Evolutionary conservation across 2,329 filamentous ascomycete species (phyloP).

Genomic region (Cryphonectria naterciae): DNA sequence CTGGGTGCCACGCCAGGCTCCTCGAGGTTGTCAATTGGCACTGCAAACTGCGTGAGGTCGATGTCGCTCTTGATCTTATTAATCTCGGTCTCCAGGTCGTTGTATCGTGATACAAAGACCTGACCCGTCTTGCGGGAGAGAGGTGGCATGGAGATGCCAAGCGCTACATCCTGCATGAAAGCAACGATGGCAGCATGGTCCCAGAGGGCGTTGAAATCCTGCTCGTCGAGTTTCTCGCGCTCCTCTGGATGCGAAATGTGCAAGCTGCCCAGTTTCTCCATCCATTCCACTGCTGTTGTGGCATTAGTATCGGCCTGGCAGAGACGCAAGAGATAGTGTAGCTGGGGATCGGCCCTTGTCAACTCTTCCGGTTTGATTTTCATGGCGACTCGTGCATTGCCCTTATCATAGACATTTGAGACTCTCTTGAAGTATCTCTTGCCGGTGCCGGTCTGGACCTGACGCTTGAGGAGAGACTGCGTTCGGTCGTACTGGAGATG

Average conservation of each 20-base stretch:
- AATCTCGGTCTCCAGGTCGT: constrained; percentile 44
- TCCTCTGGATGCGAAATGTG: constrained; percentile 40
- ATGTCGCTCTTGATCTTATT: constrained; percentile 43
- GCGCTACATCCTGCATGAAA: constrained; percentile 46
- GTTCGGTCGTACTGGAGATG: constrained; percentile 47
- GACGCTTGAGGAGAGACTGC: constrained; percentile 46
- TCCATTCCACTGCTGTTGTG: constrained; percentile 43
- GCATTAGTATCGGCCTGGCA: constrained; percentile 45
- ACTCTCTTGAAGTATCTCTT: constrained; percentile 48
- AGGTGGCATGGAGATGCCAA: constrained; percentile 41
- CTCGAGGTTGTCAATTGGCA: constrained; percentile 47
- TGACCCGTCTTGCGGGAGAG: constrained; percentile 46
- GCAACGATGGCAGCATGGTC: constrained; percentile 43
- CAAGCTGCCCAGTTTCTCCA: constrained; percentile 46
- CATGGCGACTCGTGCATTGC: constrained; percentile 43
- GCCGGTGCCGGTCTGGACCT: constrained; percentile 42
- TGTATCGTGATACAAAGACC: constrained; percentile 39
- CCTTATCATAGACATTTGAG: constrained; percentile 41
- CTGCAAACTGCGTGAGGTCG: constrained; percentile 44
- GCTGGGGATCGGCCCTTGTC: constrained; percentile 42
- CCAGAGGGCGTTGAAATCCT: constrained; percentile 41
- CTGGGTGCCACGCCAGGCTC: constrained; percentile 44
- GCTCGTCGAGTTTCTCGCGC: constrained; percentile 39
- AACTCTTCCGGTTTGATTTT: constrained; percentile 48
- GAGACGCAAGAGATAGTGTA: constrained; percentile 50